These are phyloP conservation scores for Metschnikowia reukaufii DNA, from an alignment of 805 yeast genomes.

Conservation along the genomic window DNA sequence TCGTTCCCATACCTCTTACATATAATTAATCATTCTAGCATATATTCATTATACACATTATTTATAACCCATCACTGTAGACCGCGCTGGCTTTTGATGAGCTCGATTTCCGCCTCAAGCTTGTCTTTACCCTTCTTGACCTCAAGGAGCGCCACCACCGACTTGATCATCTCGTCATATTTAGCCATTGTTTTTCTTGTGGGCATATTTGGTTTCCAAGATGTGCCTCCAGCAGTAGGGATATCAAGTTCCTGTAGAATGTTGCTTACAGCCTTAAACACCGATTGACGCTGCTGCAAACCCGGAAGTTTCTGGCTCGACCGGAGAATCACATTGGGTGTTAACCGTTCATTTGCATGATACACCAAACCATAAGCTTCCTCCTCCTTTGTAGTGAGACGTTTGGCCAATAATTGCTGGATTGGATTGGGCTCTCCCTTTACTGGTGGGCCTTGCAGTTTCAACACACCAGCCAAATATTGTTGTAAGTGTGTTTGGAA, in stretches of 20 bases:
- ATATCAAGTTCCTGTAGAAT: conserved; percentile 76
- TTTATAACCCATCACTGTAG: conserved; percentile 6
- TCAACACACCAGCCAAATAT: conserved; percentile 37
- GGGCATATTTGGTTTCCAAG: conserved; percentile 80
- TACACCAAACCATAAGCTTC: conserved; percentile 79
- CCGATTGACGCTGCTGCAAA: conserved; percentile 59
- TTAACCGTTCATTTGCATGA: conserved; percentile 65
- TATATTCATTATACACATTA: neutral
- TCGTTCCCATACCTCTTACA: neutral
- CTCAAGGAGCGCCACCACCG: conserved; percentile 72
- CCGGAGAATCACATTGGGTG: conserved; percentile 80
- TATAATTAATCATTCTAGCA: neutral
- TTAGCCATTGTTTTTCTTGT: conserved; percentile 73
- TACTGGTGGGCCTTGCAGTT: conserved; percentile 31
- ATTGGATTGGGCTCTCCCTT: conserved; percentile 40
- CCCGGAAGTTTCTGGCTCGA: conserved; percentile 55
- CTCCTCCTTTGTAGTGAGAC: conserved; percentile 74
- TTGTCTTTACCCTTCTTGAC: conserved; percentile 86
- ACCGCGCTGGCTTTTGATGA: conserved; percentile 44
- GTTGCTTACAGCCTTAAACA: conserved; percentile 70
- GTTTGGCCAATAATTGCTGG: conserved; percentile 49
- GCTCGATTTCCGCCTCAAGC: conserved; percentile 68
- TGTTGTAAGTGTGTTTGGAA: conserved; percentile 49
- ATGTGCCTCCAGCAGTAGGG: conserved; percentile 53
- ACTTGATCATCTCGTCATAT: conserved; percentile 71